phyloP scores from a whole-genome alignment of 129 eudicot genomes.

The Centaurea solstitialis region DNA sequence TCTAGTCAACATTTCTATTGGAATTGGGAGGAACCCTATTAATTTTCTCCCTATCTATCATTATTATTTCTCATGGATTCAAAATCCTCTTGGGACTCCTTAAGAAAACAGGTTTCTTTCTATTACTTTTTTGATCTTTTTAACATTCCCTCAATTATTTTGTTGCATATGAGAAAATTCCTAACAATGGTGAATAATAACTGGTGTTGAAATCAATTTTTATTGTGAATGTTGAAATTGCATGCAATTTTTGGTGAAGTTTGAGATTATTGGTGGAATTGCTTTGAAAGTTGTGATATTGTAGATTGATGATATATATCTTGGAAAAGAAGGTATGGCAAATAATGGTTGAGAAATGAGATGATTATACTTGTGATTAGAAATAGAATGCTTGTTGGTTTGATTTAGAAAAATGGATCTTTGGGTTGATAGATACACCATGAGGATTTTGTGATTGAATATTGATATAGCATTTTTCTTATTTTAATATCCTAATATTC shows the following conservation, averaged over 20 bases:
- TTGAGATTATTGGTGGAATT: not conserved
- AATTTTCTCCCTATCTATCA: not conserved
- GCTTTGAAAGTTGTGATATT: not conserved
- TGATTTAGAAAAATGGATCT: not conserved
- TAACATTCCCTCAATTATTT: not conserved
- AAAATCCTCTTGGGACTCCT: not conserved
- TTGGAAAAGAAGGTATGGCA: slow-evolving; percentile 58
- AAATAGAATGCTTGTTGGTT: not conserved
- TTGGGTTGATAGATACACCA: not conserved
- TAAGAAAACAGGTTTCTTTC: not conserved
- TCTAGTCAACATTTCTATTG: not conserved
- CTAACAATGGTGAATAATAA: not conserved
- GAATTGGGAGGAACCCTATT: slow-evolving; percentile 2
- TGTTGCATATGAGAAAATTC: not conserved
- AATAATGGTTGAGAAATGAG: not conserved
- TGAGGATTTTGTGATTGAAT: not conserved
- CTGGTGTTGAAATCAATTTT: not conserved
- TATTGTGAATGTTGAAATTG: not conserved
- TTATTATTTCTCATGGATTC: not conserved
- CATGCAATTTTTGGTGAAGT: not conserved
- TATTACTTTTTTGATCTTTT: not conserved
- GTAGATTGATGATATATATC: not conserved
- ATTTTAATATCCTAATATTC: not conserved
- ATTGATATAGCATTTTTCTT: not conserved
- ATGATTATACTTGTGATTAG: not conserved